Evolutionary conservation across 2,329 filamentous ascomycete species (phyloP).

Genomic region (Penicillium sumatraense): DNA sequence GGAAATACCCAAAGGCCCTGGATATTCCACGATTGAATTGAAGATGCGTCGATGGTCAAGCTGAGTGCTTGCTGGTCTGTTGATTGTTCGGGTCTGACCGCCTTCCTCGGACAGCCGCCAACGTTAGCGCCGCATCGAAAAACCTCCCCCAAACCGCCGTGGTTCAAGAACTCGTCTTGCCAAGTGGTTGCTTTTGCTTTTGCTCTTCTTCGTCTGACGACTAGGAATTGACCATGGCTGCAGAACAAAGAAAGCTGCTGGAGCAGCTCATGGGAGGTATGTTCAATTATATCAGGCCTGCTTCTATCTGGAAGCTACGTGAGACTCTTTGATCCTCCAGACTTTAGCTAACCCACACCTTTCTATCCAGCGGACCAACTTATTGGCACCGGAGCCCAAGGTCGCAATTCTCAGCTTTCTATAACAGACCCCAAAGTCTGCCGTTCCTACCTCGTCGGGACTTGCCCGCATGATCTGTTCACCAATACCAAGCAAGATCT

Average conservation of each 20-base stretch:
- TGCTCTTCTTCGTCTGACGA: slow-evolving; percentile 9
- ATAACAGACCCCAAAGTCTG: slow-evolving; percentile 94
- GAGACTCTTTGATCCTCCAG: slow-evolving; percentile 7
- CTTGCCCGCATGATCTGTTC: slow-evolving; percentile 97
- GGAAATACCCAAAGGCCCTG: slow-evolving; percentile 6
- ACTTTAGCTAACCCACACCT: slow-evolving; percentile 32
- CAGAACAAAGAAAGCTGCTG: slow-evolving; percentile 96
- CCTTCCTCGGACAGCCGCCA: slow-evolving; percentile 12
- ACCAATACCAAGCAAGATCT: slow-evolving; percentile 99
- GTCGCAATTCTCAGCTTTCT: slow-evolving; percentile 78
- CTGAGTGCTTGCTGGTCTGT: slow-evolving; percentile 23
- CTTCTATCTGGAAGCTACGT: slow-evolving; percentile 4
- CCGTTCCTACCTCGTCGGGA: slow-evolving; percentile 89
- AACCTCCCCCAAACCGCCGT: slow-evolving; percentile 9
- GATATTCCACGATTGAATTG: slow-evolving; percentile 12
- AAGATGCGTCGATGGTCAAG: background rate
- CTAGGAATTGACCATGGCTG: slow-evolving; percentile 69
- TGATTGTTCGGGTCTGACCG: slow-evolving; percentile 26
- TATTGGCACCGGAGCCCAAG: slow-evolving; percentile 75
- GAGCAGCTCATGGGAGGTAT: slow-evolving; percentile 79
- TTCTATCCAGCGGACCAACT: slow-evolving; percentile 60
- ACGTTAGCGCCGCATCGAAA: slow-evolving; percentile 25
- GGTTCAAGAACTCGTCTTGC: background rate
- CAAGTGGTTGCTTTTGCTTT: slow-evolving; percentile 5
- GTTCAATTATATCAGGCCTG: slow-evolving; percentile 11